Conservation (phyloP, 192 early-diverging fungal genomes). For the Irineochytrium annulatum region DNA sequence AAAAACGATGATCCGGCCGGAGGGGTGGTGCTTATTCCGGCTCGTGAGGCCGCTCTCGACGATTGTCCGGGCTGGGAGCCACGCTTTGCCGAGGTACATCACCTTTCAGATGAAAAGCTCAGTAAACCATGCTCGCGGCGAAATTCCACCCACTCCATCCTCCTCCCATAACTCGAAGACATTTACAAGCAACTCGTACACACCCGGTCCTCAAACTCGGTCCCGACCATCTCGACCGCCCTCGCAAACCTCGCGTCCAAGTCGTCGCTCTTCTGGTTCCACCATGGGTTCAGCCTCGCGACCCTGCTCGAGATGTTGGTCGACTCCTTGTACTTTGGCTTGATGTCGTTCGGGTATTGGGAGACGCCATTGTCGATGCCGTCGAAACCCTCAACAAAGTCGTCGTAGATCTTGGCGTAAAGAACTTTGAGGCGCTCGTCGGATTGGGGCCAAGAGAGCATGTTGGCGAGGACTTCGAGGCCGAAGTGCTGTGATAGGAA, state of each 20-base stretch:
- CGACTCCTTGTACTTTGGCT: constrained; percentile 75
- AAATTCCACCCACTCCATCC: too few relatives aligned
- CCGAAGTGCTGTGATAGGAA: constrained; percentile 69
- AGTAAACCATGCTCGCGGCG: too few relatives aligned
- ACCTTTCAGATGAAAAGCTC: neutral
- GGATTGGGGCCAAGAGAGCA: constrained; percentile 43
- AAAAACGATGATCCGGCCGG: constrained; percentile 78
- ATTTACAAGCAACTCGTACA: neutral
- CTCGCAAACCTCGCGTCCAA: constrained; percentile 59
- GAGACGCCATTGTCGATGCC: constrained; percentile 92
- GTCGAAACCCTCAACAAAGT: constrained; percentile 58
- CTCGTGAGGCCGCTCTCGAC: constrained; percentile 69
- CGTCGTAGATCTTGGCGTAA: constrained; percentile 81
- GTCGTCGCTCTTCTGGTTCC: constrained; percentile 75
- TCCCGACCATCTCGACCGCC: constrained; percentile 70
- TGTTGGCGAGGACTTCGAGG: constrained; percentile 65
- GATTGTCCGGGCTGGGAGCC: constrained; percentile 85
- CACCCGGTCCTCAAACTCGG: constrained; percentile 68
- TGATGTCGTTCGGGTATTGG: constrained; percentile 75
- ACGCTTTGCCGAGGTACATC: constrained; percentile 64
- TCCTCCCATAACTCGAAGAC: too few relatives aligned
- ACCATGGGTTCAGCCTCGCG: constrained; percentile 84
- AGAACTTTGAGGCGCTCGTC: constrained; percentile 64
- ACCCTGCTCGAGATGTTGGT: constrained; percentile 83
- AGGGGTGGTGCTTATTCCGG: constrained; percentile 54